phyloP scores from a whole-genome alignment of 2,329 filamentous ascomycete species.

The Onygenales sp. region DNA sequence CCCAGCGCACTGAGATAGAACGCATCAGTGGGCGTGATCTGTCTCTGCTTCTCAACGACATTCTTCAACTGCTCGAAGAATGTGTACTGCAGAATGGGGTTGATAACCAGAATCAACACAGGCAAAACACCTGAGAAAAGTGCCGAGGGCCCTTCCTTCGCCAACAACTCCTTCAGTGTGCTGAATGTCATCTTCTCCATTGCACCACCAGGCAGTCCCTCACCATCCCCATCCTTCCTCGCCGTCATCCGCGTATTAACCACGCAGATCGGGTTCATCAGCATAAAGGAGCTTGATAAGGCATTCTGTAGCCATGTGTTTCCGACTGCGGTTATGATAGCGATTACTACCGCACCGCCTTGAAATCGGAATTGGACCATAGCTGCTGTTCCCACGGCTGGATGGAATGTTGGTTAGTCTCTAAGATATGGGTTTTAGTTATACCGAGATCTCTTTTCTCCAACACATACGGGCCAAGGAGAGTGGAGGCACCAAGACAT shows the following conservation, averaged over 20 bases:
- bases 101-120: constrained; percentile 88
- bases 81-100: constrained; percentile 97
- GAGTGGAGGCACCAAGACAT: too few species aligned
- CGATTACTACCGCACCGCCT: too few species aligned
- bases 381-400: too few species aligned
- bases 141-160: constrained; percentile 72
- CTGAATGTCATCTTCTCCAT: constrained; percentile 64
- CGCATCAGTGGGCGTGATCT: constrained; percentile 74
- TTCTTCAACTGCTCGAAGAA: constrained; percentile 99
- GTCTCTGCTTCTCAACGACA: constrained; percentile 62
- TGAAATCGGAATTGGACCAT: too few species aligned
- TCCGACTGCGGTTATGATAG: too few species aligned
- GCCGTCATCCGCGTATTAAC: constrained; percentile 98
- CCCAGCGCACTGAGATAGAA: constrained; percentile 88
- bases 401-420: too few species aligned
- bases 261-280: constrained; percentile 99
- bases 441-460: too few species aligned
- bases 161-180: constrained; percentile 70
- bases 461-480: too few species aligned
- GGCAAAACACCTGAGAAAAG: constrained; percentile 90
- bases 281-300: constrained; percentile 43
- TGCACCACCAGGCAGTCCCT: constrained; percentile 25
- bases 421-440: too few species aligned
- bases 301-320: too few species aligned
- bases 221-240: constrained; percentile 51